These are phyloP conservation scores for Bisporella sp. DNA, from an alignment of 2,329 filamentous ascomycete species.

Conservation along the genomic window DNA sequence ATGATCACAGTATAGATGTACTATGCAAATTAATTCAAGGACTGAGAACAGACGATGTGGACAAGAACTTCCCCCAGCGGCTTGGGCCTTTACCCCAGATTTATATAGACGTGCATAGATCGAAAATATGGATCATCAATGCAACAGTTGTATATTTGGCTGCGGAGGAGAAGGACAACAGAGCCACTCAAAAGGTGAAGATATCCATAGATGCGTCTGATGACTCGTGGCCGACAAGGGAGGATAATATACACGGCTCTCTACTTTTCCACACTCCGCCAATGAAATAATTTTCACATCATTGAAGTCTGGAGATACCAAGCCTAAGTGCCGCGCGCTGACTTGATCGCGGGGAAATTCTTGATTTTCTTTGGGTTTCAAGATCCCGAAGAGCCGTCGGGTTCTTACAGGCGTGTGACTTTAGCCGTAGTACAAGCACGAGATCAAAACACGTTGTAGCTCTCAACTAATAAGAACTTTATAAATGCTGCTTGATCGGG, in stretches of 20 bases:
- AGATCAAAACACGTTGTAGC: too few relatives aligned
- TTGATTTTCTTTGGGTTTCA: neutral
- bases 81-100: neutral
- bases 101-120: neutral
- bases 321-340: neutral
- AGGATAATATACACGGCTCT: neutral
- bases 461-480: too few relatives aligned
- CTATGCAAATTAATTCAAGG: neutral
- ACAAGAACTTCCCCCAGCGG: neutral
- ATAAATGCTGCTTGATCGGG: too few relatives aligned
- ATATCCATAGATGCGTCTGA: neutral
- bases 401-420: conserved; percentile 1
- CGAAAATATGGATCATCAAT: too few relatives aligned
- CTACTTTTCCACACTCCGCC: neutral
- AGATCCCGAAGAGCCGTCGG: conserved; percentile 8
- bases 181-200: neutral
- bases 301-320: neutral
- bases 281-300: neutral
- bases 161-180: neutral
- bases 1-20: neutral
- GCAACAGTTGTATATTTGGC: neutral
- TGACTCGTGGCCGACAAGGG: neutral
- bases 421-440: conserved; percentile 5
- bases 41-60: neutral
- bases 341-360: conserved; percentile 1